Conservation (phyloP, 2,329 filamentous ascomycete genomes). For the Chrysosporium keratinophilum region DNA sequence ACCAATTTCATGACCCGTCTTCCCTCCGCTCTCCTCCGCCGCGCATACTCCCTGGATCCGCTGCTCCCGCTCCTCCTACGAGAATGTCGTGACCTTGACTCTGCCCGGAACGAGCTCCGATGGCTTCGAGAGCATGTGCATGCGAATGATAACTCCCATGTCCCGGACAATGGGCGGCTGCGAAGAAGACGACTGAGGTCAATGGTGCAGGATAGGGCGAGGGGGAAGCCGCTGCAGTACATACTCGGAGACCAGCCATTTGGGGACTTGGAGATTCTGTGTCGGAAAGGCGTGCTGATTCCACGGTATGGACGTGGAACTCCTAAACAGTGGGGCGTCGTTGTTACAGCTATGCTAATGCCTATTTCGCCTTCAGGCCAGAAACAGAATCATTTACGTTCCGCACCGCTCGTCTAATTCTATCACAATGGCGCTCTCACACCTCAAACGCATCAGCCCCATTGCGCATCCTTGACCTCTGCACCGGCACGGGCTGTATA, state of each 20-base stretch:
- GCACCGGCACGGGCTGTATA: conserved; percentile 86
- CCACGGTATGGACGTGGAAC: conserved; percentile 45
- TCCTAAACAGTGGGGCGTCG: background rate
- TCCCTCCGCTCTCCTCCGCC: conserved; percentile 27
- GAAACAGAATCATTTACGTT: conserved; percentile 62
- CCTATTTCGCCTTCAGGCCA: conserved; percentile 30
- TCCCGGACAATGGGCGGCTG: conserved; percentile 17
- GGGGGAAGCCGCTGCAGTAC: conserved; percentile 78
- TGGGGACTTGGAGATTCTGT: conserved; percentile 68
- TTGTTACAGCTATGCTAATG: background rate
- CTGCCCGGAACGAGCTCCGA: conserved; percentile 38
- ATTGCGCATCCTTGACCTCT: conserved; percentile 68
- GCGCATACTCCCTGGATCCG: conserved; percentile 27
- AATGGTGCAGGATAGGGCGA: conserved; percentile 37
- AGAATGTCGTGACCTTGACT: conserved; percentile 36
- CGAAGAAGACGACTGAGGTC: conserved; percentile 24
- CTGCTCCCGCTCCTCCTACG: conserved; percentile 35
- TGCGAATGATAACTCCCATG: conserved; percentile 10
- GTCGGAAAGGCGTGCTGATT: conserved; percentile 69
- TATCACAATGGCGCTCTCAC: conserved; percentile 6
- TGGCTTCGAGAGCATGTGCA: conserved; percentile 37
- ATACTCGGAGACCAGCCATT: conserved; percentile 82
- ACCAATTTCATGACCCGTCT: conserved; percentile 35
- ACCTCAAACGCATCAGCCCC: conserved; percentile 13
- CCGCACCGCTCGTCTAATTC: conserved; percentile 43